Conservation (phyloP, 1,139 yeast species). For the Yamadazyma mexicana region DNA sequence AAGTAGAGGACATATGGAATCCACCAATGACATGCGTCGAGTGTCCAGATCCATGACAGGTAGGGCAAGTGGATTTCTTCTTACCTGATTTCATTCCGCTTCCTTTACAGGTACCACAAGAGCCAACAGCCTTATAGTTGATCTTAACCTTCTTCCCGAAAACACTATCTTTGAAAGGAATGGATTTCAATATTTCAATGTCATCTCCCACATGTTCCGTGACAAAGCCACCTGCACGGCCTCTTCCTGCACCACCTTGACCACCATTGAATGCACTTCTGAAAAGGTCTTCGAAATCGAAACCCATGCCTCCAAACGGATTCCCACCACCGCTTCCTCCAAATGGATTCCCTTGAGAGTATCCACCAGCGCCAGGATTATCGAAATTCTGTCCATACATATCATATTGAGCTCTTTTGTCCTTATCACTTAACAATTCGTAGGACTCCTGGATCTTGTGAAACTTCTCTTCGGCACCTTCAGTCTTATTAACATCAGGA, state of each 20-base stretch:
- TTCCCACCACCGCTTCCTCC: slow-evolving; percentile 46
- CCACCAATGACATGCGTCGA: slow-evolving; percentile 88
- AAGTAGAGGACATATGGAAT: slow-evolving; percentile 95
- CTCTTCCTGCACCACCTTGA: slow-evolving; percentile 35
- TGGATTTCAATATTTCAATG: slow-evolving; percentile 72
- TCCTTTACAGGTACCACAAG: slow-evolving; percentile 80
- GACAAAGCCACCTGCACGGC: slow-evolving; percentile 46
- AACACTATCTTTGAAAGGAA: slow-evolving; percentile 84
- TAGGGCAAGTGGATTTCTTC: slow-evolving; percentile 73
- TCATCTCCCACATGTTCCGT: slow-evolving; percentile 89
- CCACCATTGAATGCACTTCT: slow-evolving; percentile 66
- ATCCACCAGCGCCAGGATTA: slow-evolving; percentile 37
- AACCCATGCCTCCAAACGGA: slow-evolving; percentile 50
- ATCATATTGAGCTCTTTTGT: slow-evolving; percentile 86
- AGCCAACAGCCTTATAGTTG: slow-evolving; percentile 71
- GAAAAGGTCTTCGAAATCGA: slow-evolving; percentile 86
- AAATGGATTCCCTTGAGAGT: slow-evolving; percentile 43
- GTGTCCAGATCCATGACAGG: slow-evolving; percentile 94
- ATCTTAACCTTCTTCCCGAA: slow-evolving; percentile 72
- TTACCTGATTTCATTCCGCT: slow-evolving; percentile 80
- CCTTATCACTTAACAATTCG: slow-evolving; percentile 84
- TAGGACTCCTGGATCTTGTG: slow-evolving; percentile 94
- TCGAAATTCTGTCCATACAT: slow-evolving; percentile 90
- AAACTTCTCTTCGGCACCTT: slow-evolving; percentile 82
- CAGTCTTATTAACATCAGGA: slow-evolving; percentile 94